Base-by-base conservation (phyloP, 1,284 basidiomycete genomes). In the Irpex sp. region DNA sequence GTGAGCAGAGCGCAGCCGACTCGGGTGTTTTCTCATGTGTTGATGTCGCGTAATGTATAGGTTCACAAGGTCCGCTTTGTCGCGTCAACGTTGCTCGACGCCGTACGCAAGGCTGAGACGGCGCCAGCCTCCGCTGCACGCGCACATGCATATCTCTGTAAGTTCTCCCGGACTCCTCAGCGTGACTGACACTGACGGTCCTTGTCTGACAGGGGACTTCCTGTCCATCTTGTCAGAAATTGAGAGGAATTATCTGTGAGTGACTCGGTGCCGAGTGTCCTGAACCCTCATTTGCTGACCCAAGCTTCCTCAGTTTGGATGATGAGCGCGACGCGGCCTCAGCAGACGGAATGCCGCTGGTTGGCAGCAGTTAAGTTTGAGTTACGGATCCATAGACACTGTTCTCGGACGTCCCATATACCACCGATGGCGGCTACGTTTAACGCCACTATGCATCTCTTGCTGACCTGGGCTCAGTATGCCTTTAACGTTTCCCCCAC, bases 1-100 rank as follows among this genome's bases (percentile, higher is more conserved):
- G 91, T 89, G 66, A 74, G 83, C 69, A n/a, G 17, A 15, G 40
- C 55, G 55, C 36, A 61, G 17, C 47, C 38, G 9, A 26, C 7
- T 54, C 48, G 13, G 48, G 57, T 49, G 44, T 13, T 59, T 21
- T 54, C 37, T 52, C 47, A 59, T 63, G 51, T 59, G 60, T 63
- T 69, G 56, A 58, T 59, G 61, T 77, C 21, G 36, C n/a, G 49
- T 19, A 15, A 19, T 17, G 47, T 26, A 38, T 60, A 83, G 87
- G 91, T 95, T 13, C 88, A 92, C 74, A 95, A 95, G 81, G 92
- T 95, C 64, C 87, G 93, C 62, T 94, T 94, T 72, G 91, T 95
- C 19, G 93, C 93, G 11, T 94, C 91, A 21, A 94, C 92, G 2
- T 78, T 96, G 58, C 81, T 96, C 64, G 93, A 96, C 73, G 87